Conservation (phyloP, 345 rosid genomes). For the Dipteronia dyeriana region DNA sequence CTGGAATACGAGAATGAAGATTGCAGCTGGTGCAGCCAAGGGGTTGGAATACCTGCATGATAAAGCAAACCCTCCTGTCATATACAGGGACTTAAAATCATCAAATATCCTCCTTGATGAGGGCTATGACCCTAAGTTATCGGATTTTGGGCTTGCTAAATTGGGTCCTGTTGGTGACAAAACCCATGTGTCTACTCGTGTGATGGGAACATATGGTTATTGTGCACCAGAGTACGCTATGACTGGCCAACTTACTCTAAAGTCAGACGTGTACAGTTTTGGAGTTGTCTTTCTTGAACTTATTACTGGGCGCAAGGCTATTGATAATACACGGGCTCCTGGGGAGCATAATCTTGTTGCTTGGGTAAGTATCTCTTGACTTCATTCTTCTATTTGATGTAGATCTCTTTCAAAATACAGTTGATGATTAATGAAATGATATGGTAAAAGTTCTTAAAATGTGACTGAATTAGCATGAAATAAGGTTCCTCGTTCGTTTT, state of each 20-base stretch:
- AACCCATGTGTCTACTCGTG: slow-evolving; percentile 97
- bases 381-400: neutral
- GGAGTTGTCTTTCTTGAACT: slow-evolving; percentile 98
- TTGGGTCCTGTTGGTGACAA: slow-evolving; percentile 98
- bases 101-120: slow-evolving; percentile 94
- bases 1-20: slow-evolving; percentile 97
- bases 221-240: slow-evolving; percentile 99
- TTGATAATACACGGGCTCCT: slow-evolving; percentile 70
- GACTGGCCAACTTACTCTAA: slow-evolving; percentile 96
- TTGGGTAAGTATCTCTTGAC: slow-evolving; percentile 60
- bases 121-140: slow-evolving; percentile 87
- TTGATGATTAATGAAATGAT: too few species aligned
- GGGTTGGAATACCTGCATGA: slow-evolving; percentile 97
- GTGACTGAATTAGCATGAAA: slow-evolving; percentile 16
- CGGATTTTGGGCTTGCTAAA: slow-evolving; percentile 97
- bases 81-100: slow-evolving; percentile 91
- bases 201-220: slow-evolving; percentile 99
- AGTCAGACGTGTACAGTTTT: slow-evolving; percentile 96
- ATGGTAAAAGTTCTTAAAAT: neutral
- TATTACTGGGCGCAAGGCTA: slow-evolving; percentile 96
- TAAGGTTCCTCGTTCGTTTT: slow-evolving; percentile 18
- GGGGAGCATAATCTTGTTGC: slow-evolving; percentile 98
- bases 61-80: slow-evolving; percentile 95
- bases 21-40: slow-evolving; percentile 98
- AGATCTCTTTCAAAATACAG: neutral